Percentiles rank a stretch among this genome's conserved stretches.
phyloP scores from a whole-genome alignment of 2,329 filamentous ascomycete species.

The Stenocarpella maydis region DNA sequence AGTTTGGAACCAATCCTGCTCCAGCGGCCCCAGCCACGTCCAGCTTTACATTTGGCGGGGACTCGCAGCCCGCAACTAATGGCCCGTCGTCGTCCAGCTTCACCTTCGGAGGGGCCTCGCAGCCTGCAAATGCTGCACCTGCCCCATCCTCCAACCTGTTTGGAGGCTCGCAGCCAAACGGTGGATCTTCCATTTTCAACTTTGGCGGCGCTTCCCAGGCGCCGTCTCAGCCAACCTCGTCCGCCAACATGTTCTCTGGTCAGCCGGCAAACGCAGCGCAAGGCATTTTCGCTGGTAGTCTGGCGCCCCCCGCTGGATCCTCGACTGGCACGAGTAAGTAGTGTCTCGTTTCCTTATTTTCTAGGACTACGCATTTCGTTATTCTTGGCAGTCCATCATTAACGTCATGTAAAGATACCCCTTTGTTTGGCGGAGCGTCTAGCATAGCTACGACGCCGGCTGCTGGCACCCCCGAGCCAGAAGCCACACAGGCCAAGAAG shows the following conservation, averaged over 20 bases:
- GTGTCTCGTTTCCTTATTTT: constrained; percentile 26
- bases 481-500: constrained; percentile 50
- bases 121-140: constrained; percentile 33
- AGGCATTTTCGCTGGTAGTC: constrained; percentile 42
- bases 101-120: constrained; percentile 31
- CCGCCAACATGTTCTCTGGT: constrained; percentile 40
- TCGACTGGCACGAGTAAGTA: constrained; percentile 54
- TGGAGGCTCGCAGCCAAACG: constrained; percentile 36
- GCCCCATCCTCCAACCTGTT: constrained; percentile 37
- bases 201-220: constrained; percentile 43
- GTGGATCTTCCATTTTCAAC: constrained; percentile 45
- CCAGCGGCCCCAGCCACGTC: constrained; percentile 22
- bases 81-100: constrained; percentile 24
- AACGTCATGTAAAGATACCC: constrained; percentile 62
- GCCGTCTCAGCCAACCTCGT: constrained; percentile 40
- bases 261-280: constrained; percentile 41
- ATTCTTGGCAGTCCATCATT: constrained; percentile 39
- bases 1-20: constrained; percentile 35
- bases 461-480: constrained; percentile 66
- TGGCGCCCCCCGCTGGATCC: constrained; percentile 41
- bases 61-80: constrained; percentile 22
- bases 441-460: constrained; percentile 68
- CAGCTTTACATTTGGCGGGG: constrained; percentile 31
- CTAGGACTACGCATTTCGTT: constrained; percentile 32
- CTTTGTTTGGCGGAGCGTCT: constrained; percentile 65